Base-by-base conservation (phyloP, 1,284 basidiomycete species). In the Exsudoporus floridanus region DNA sequence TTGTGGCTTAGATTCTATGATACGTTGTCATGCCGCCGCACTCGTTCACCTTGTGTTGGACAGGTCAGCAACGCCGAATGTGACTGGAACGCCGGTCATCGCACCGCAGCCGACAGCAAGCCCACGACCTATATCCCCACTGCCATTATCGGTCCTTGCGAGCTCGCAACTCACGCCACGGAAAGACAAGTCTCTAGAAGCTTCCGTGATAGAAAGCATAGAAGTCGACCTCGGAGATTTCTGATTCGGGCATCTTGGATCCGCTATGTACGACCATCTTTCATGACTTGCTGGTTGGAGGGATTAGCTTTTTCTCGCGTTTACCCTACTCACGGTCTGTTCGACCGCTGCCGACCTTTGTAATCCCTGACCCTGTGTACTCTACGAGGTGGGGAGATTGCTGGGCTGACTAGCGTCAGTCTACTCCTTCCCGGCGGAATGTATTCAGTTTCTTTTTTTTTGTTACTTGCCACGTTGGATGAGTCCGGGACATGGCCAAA, bases 151-250 rank as follows among this genome's bases (percentile, higher is more conserved):
- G 7, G 53, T 70, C 5, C 50, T 70, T 4, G 54, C 66, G 18
- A 60, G 52, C 42, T 50, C 58, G 31, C 56, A 59, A 31, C 40
- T 41, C 39, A 28, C 55, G 7, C 65, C 62, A 16, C 70, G 66
- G 48, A 70, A 64, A 19, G 64, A 64, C 46, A 79, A 79, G 64
- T 76, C 77, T 43, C 77, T 86, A 47, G 81, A 84, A 63, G 74
- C 79, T 9, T 73, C 77, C 18, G 67, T 89, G 38, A 77, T 88
- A 58, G 81, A 86, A 50, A 77, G 77, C 23, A 79, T 90, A 59
- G 88, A 90, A 58, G 78, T 90, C 54, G 88, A 90, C 66, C 74
- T 90, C 34, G 88, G 88, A 40, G 88, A 90, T 69, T 90, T 90
- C 70, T 90, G 69, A 59, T 37, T 56, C 50, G 13, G 12, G 44